Conservation (phyloP, 371 early-diverging fungal species). For the Mortierella sp. region DNA sequence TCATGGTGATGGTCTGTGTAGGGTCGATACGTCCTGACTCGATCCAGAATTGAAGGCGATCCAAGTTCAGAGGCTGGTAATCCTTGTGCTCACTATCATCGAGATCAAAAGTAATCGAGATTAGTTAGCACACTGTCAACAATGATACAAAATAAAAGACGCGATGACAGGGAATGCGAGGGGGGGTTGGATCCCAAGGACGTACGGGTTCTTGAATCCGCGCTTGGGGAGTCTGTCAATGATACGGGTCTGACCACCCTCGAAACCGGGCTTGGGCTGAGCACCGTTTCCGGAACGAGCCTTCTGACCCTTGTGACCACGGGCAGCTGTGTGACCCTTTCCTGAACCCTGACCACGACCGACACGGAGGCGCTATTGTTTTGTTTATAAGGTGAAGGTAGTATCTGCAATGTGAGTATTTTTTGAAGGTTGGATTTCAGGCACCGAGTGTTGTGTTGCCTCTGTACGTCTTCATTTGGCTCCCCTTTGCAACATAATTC, state of each 20-base stretch:
- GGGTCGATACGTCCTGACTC: constrained; percentile 89
- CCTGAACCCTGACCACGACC: constrained; percentile 92
- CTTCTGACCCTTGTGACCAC: constrained; percentile 96
- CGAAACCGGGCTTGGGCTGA: constrained; percentile 88
- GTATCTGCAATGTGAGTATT: not conserved
- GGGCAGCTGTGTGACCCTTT: constrained; percentile 91
- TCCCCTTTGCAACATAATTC: not conserved
- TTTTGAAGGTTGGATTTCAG: constrained; percentile 5
- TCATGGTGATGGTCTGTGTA: constrained; percentile 87
- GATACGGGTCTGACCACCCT: constrained; percentile 96
- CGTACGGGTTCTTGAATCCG: constrained; percentile 87
- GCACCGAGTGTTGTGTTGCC: not conserved
- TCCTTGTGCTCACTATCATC: constrained; percentile 71
- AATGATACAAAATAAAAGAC: too few relatives aligned
- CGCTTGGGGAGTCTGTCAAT: constrained; percentile 91
- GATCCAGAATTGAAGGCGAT: constrained; percentile 94
- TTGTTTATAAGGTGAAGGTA: not conserved
- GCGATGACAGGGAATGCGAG: too few relatives aligned
- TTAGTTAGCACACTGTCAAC: not conserved
- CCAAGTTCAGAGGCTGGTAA: constrained; percentile 86
- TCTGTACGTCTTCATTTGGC: not conserved
- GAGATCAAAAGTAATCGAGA: not conserved
- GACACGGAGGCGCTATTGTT: constrained; percentile 75
- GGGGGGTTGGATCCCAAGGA: not conserved
- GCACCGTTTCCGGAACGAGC: constrained; percentile 82